Evolutionary conservation across 805 yeast genomes (phyloP).

Genomic region (Kregervanrija fluxuum): DNA sequence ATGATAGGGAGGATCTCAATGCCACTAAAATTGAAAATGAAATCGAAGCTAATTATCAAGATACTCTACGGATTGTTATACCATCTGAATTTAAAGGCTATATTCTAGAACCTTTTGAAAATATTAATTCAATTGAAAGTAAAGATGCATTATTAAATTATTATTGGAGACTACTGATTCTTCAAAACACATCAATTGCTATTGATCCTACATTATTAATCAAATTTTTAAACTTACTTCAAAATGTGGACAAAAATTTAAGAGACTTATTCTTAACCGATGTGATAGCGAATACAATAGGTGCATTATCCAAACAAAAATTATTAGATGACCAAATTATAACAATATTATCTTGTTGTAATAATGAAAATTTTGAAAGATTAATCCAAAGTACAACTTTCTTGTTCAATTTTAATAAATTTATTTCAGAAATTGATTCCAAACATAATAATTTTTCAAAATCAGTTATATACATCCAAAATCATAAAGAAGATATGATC

Average conservation of each 20-base stretch:
- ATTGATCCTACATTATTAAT: conserved; percentile 19
- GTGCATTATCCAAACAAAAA: conserved; percentile 24
- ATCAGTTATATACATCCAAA: conserved; percentile 5
- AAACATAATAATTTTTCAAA: neutral
- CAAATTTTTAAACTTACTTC: conserved; percentile 12
- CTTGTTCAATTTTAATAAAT: conserved; percentile 28
- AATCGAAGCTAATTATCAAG: neutral
- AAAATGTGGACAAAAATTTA: conserved; percentile 1
- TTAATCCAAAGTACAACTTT: conserved; percentile 29
- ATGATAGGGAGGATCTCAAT: neutral
- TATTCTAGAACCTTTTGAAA: conserved; percentile 21
- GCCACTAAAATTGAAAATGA: neutral
- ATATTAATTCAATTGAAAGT: conserved; percentile 6
- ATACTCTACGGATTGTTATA: conserved; percentile 18
- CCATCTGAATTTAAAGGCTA: conserved; percentile 27
- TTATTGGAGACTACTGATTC: conserved; percentile 45
- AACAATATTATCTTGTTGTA: conserved; percentile 13
- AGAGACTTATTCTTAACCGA: conserved; percentile 31
- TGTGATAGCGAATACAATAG: conserved; percentile 34
- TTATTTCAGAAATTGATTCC: conserved; percentile 12
- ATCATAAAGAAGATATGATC: conserved; percentile 14
- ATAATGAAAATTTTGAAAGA: conserved; percentile 18
- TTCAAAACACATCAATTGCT: conserved; percentile 30
- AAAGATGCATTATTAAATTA: conserved; percentile 26
- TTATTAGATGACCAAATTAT: conserved; percentile 11